Evolutionary conservation across 164 flowering plant species (phyloP), one percentile per base, ranked within the genome.

Genomic region (Santalum album): DNA sequence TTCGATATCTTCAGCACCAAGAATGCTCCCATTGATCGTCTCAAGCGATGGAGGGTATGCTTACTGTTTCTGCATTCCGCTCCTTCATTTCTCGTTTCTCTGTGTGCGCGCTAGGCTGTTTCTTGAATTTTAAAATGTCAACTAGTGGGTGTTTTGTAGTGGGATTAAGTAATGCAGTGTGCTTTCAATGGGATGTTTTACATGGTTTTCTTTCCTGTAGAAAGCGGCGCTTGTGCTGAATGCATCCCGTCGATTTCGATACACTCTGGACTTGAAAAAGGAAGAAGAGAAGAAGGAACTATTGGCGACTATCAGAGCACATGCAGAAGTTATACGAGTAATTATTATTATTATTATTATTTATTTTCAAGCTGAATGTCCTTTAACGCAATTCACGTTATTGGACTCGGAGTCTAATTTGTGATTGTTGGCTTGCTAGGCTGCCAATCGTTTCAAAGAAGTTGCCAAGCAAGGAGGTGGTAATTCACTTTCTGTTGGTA

Each of bases 191-290:
- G n/a, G n/a, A n/a, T n/a, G n/a, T n/a, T n/a, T n/a, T 16, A 6
- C 5, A 43, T 43, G 14, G 38, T 54, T 32, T 49, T 53, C 16
- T 42, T 24, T 45, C 22, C 54, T 69, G 49, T 64, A 91, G 99
- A 91, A 85, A 87, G 99, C 99, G 7, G 96, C 99, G 6, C 87
- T 92, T 60, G 99, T 89, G 52, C 71, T 92, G 18, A 92, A 92
- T 87, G 99, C 99, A 62, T 89, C 96, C 53, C 84, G 99, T 7
- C 79, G 99, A 61, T 92, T 92, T 61, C 84, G 99, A 0, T 92
- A 92, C 64, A 92, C 99, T 16, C 65, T 92, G 76, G 97, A 92
- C 74, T 63, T 92, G 73, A 87, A 81, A 65, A 89, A 66, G 70
- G 85, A 81, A 74, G 87, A 81, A 69, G 97, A 89, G 59, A 83